Base-by-base conservation (phyloP, 352 stramenopile species). In the Pythium folliculosum region DNA sequence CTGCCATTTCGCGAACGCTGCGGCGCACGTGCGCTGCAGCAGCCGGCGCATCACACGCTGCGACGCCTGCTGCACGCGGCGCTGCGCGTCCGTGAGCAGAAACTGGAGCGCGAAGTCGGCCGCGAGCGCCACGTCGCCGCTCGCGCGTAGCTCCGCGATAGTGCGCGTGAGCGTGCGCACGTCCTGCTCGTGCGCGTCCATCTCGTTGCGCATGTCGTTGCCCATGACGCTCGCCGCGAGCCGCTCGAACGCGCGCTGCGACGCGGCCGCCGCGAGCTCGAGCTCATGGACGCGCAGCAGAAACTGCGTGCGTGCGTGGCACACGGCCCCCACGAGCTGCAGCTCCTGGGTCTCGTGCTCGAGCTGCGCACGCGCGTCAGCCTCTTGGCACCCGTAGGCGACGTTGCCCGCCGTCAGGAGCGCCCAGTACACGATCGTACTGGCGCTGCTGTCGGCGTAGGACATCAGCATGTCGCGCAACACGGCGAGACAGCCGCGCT, bases 201-300 rank as follows among this genome's bases (percentile, higher is more conserved):
- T 57, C 9, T 84, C 82, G 63, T 92, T 92, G 43, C 81, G 84
- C 63, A 85, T 88, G 63, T 85, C 77, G 66, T 92, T 79, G 50
- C 79, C 76, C 22, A 91, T 82, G 45, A 83, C 69, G n/a, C 74
- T 81, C 7, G 74, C 72, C 16, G 79, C 67, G 27, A 91, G 57
- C 13, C 64, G 65, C n/a, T 73, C 73, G 32, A 85, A 73, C 17
- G 67, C 54, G 27, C 60, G 56, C 32, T 78, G 62, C 17, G 75
- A 71, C 9, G 66, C 65, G 3, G 53, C 52, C 10, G 87, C 55
- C 5, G 77, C 77, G 30, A 87, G 60, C 49, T 89, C 77, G 7
- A 91, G 64, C 23, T 81, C 75, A 40, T 78, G 76, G 23, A 85
- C 21, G 1, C 73, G 75, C 22, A 79, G 65, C 30, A 90, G 72